Percentiles rank a stretch among this genome's conserved stretches.
These are phyloP conservation scores for Talaromyces liani DNA, from an alignment of 495 filamentous ascomycete genomes.

Conservation along the genomic window DNA sequence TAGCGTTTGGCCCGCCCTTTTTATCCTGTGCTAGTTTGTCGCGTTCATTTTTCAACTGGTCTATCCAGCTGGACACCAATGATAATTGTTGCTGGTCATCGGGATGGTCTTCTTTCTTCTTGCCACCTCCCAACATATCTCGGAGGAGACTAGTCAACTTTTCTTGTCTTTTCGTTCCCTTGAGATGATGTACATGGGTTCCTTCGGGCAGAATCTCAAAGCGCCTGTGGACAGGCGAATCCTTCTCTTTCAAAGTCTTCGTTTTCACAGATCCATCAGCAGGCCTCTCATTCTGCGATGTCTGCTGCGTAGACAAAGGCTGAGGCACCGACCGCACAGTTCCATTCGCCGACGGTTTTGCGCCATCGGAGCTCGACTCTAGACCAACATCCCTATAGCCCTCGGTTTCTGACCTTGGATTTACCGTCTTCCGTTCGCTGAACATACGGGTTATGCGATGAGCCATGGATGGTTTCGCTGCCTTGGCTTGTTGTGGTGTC, in stretches of 20 bases:
- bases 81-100: constrained; percentile 78
- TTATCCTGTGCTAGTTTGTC: constrained; percentile 69
- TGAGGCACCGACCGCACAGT: constrained; percentile 31
- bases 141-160: constrained; percentile 90
- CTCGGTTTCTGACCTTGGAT: constrained; percentile 23
- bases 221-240: constrained; percentile 39
- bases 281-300: constrained; percentile 15
- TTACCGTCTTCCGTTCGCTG: constrained; percentile 27
- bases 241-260: constrained; percentile 36
- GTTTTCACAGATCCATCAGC: constrained; percentile 8
- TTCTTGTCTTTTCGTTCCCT: constrained; percentile 82
- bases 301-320: constrained; percentile 29
- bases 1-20: constrained; percentile 67
- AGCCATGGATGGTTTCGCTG: constrained; percentile 46
- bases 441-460: constrained; percentile 57
- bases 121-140: constrained; percentile 67
- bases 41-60: constrained; percentile 83
- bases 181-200: constrained; percentile 79
- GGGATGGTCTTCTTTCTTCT: constrained; percentile 58
- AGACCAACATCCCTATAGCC: constrained; percentile 17
- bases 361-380: constrained; percentile 34
- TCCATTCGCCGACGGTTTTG: constrained; percentile 21
- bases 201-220: constrained; percentile 57
- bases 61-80: constrained; percentile 91
- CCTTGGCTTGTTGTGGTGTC: constrained; percentile 27